Evolutionary conservation across 306 rosid species (phyloP).

Genomic region (Ammopiptanthus mongolicus): DNA sequence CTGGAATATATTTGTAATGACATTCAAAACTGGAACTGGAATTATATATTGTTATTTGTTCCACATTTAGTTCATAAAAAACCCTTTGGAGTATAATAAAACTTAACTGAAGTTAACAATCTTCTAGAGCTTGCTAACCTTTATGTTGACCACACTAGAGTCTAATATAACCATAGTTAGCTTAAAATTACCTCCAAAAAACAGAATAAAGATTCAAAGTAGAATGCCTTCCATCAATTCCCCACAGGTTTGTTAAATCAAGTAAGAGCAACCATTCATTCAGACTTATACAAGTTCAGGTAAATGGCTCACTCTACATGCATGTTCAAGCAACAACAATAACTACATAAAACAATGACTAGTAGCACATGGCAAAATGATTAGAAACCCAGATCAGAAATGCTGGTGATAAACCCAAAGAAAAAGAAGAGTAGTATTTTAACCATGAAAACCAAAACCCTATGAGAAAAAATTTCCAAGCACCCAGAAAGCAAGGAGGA

Average conservation of each 20-base stretch:
- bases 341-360: background rate
- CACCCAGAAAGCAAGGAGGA: background rate
- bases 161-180: background rate
- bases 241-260: background rate
- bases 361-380: background rate
- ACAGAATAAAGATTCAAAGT: background rate
- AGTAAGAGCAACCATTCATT: background rate
- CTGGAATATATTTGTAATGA: background rate
- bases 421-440: background rate
- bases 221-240: background rate
- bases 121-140: too few species aligned
- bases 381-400: background rate
- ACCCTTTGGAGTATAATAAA: background rate
- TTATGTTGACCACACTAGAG: background rate
- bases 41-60: too few species aligned
- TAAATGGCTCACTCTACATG: background rate
- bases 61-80: too few species aligned
- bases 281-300: too few species aligned
- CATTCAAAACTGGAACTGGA: too few species aligned
- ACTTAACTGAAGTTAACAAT: background rate
- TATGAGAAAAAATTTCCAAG: background rate
- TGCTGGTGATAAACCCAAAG: background rate
- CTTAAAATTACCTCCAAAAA: too few species aligned
- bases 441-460: conserved; percentile 20
- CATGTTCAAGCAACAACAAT: background rate